Percentiles rank a stretch among this genome's conserved stretches.
These are phyloP conservation scores for Groenewaldozyma tartarivorans DNA, from an alignment of 805 yeast species.

Conservation along the genomic window DNA sequence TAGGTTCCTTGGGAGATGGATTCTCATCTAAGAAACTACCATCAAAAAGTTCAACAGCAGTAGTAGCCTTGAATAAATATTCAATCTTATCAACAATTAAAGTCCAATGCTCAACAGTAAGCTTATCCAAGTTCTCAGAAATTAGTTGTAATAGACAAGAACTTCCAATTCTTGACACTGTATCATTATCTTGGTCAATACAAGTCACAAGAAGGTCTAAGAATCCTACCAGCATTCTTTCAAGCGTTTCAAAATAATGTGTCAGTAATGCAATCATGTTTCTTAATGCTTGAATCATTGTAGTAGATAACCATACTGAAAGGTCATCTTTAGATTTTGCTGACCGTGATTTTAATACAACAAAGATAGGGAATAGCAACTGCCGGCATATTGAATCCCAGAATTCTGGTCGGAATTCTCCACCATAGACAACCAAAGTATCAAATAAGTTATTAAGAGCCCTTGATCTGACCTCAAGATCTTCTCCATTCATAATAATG, in stretches of 20 bases:
- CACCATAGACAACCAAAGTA: conserved; percentile 69
- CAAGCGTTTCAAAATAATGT: conserved; percentile 69
- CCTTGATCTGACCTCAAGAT: conserved; percentile 84
- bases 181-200: conserved; percentile 93
- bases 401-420: conserved; percentile 57
- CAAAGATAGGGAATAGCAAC: conserved; percentile 83
- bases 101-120: conserved; percentile 64
- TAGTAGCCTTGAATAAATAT: conserved; percentile 66
- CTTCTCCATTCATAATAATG: conserved; percentile 87
- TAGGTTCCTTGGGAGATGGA: neutral
- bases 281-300: conserved; percentile 89
- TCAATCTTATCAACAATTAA: conserved; percentile 56
- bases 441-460: conserved; percentile 81
- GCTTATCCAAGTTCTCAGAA: conserved; percentile 60
- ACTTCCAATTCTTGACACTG: conserved; percentile 90
- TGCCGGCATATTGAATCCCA: conserved; percentile 79
- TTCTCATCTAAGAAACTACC: conserved; percentile 13
- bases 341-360: conserved; percentile 67
- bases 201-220: conserved; percentile 73
- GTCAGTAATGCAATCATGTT: conserved; percentile 77
- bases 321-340: conserved; percentile 66
- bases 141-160: conserved; percentile 76
- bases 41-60: conserved; percentile 71
- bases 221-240: conserved; percentile 67
- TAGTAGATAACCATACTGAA: conserved; percentile 94